Evolutionary conservation across 306 rosid species (phyloP).

Genomic region (Lithocarpus polystachyus): DNA sequence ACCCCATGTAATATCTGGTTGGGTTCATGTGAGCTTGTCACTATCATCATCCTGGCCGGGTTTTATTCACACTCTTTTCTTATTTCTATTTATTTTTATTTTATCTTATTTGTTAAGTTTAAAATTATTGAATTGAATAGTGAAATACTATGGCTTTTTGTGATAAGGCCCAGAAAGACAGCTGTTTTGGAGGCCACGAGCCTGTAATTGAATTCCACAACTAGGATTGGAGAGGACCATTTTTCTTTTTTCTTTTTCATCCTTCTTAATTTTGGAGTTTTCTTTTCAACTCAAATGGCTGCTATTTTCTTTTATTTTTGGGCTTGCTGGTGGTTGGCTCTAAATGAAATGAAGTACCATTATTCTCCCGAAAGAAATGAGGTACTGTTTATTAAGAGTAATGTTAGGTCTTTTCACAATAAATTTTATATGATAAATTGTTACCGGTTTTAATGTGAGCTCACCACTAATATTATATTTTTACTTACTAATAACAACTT

Average conservation of each 20-base stretch:
- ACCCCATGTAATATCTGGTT: constrained; percentile 50
- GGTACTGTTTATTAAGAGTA: no score
- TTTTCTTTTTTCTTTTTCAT: constrained; percentile 15
- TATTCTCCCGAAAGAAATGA: no score
- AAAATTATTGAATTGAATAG: not conserved
- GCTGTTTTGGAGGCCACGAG: constrained; percentile 40
- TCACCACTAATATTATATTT: no score
- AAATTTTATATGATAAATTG: no score
- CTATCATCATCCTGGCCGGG: constrained; percentile 40
- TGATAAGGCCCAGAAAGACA: constrained; percentile 35
- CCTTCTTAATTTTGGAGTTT: constrained; percentile 14
- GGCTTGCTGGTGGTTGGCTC: not conserved
- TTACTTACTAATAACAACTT: no score
- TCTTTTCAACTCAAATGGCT: not conserved
- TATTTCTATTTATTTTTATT: not conserved
- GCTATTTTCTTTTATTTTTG: not conserved
- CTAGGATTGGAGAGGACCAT: constrained; percentile 44
- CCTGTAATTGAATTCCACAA: constrained; percentile 36
- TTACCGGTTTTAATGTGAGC: no score
- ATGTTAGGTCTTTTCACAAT: no score
- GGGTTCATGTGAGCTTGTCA: constrained; percentile 54
- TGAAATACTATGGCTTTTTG: no score
- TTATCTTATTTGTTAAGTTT: not conserved
- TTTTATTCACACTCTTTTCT: constrained; percentile 16
- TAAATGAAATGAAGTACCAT: not conserved